Evolutionary conservation across 352 stramenopile genomes (phyloP), one percentile per base, ranked within the genome.

Genomic region (Phytopythium boreale): DNA sequence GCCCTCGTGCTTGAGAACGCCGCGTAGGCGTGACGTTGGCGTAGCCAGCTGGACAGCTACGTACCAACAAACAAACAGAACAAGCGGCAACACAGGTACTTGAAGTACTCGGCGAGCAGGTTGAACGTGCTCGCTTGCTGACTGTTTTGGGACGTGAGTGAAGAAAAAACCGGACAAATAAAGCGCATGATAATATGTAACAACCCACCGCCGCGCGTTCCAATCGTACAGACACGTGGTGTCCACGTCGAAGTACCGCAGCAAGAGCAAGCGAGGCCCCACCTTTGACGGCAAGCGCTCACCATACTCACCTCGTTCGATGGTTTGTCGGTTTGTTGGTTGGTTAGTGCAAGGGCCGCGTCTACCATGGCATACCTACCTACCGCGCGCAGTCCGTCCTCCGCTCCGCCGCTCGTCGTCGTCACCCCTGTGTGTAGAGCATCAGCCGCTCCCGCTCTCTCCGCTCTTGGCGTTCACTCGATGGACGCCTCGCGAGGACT

Each of bases 1-100:
- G 97, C 97, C 47, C 77, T 99, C 27, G 87, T 99, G 43, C 74
- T 99, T 34, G 97, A 99, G 73, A 97, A 97, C 70, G 67, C 66
- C 4, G 67, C 81, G 62, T 96, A 88, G 76, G 20, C 66, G n/a
- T n/a, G n/a, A n/a, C n/a, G n/a, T n/a, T n/a, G n/a, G 19, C 9
- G 22, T 24, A 17, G 31, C 31, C 27, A 5, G 0, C 20, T 8
- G n/a, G 37, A 8, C 41, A 8, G 41, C n/a, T n/a, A n/a, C n/a
- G 19, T 6, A 19, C 20, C 19, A 49, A 27, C 12, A 14, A 49
- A 37, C n/a, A 64, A 29, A 50, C 29, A 31, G 26, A 49, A 57
- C 37, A 36, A 17, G 15, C n/a, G 50, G 43, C 36, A 61, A 50
- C 17, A 8, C 43, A 24, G 43, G 9, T n/a, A 49, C 39, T 6